Evolutionary conservation across 2,329 filamentous ascomycete species (phyloP), one percentile per base, ranked within the genome.

Genomic region (Aspergillus fructus): DNA sequence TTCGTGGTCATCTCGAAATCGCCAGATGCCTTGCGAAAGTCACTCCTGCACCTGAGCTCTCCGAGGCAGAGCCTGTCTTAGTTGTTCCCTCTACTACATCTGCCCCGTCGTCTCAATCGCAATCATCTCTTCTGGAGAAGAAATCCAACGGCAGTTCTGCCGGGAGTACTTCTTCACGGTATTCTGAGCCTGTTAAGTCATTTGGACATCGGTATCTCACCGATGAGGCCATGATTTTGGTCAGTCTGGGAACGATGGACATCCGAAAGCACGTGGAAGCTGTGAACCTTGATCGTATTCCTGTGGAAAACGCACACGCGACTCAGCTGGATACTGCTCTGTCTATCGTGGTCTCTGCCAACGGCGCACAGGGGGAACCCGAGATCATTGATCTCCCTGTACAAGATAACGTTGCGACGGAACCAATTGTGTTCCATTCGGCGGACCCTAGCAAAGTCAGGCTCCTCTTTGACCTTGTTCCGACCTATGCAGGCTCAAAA

Each of bases 131-230:
- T n/a, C 66, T 68, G 9, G 76, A 79, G 55, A 73, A 78, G 40
- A 74, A 72, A 47, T 76, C 77, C 3, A 77, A 74, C 58, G 64
- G 65, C 11, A 68, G 63, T 34, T 61, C 68, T 7, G 55, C 72
- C 81, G 86, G 50, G 76, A 66, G 60, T 62, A 60, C 68, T 65
- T 54, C 62, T 8, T 39, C 61, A 30, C 69, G 71, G 39, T 63
- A 82, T 6, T 79, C 87, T 2, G 91, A 97, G 62, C 89, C 93
- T 5, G 85, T 97, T 63, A 97, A 97, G 76, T 90, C 91, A 1
- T 99, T 97, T 74, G 94, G 94, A 55, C 94, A 99, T 79, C 87
- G 93, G 53, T 99, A 97, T 75, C 83, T 99, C 50, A 96, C 87
- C 17, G 86, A 96, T 51, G 88, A 96, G 67, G 90, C 90, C 61